These are phyloP conservation scores for Oldenlandia corymbosa DNA, from an alignment of 257 asterid genomes.

Conservation along the genomic window DNA sequence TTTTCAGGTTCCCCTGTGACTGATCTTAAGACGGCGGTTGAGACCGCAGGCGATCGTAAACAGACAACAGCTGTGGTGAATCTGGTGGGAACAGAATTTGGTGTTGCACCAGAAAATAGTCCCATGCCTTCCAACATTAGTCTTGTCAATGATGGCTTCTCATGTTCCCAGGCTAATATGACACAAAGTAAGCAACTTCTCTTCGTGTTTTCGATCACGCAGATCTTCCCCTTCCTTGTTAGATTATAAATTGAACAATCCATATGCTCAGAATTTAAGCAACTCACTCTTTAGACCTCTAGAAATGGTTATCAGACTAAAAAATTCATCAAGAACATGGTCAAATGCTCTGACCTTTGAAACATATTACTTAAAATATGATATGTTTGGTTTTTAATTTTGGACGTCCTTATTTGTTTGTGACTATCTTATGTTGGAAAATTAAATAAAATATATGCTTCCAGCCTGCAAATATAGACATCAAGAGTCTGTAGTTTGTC, in stretches of 20 bases:
- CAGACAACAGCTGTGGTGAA: conserved; percentile 49
- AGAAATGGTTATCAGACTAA: not conserved
- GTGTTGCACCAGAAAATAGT: conserved; percentile 32
- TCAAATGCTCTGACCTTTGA: not conserved
- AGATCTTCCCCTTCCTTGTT: no score
- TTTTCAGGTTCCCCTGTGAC: conserved; percentile 43
- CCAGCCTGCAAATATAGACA: not conserved
- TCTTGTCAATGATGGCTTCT: conserved; percentile 56
- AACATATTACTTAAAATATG: not conserved
- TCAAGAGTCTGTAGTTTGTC: not conserved
- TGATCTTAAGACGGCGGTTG: conserved; percentile 50
- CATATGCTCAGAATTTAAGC: no score
- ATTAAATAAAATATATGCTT: not conserved
- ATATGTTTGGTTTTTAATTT: not conserved
- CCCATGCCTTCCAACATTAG: conserved; percentile 50
- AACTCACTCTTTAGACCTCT: no score
- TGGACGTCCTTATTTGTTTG: not conserved
- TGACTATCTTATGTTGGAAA: not conserved
- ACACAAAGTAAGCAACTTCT: conserved; percentile 30
- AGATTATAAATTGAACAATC: no score
- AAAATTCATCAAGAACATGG: not conserved
- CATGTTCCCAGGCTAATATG: conserved; percentile 27
- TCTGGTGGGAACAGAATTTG: conserved; percentile 61
- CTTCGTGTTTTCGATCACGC: not conserved
- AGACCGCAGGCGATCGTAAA: conserved; percentile 52